Evolutionary conservation across 1,139 yeast species (phyloP).

Genomic region (Kodamaea sp.): DNA sequence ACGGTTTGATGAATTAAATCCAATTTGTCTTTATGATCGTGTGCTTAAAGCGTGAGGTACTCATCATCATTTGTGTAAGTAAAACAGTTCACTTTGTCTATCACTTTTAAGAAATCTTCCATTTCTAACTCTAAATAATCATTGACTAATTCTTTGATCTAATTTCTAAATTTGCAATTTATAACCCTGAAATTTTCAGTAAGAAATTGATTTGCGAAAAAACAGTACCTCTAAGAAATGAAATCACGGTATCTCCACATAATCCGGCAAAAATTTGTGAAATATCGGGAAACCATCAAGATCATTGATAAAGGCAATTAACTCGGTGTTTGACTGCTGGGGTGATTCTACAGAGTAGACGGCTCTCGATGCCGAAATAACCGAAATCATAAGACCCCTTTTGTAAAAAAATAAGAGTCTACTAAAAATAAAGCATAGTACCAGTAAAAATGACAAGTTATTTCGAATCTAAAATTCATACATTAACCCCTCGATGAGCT

Average conservation of each 20-base stretch:
- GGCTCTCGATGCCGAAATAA: constrained; percentile 14
- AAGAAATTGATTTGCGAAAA: too few relatives aligned
- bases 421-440: constrained; percentile 30
- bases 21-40: constrained; percentile 43
- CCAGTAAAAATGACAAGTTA: constrained; percentile 49
- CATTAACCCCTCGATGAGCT: constrained; percentile 29
- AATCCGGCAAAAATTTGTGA: too few relatives aligned
- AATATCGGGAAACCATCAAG: constrained; percentile 6
- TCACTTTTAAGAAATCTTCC: constrained; percentile 2
- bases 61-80: constrained; percentile 28
- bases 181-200: too few relatives aligned
- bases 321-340: constrained; percentile 29
- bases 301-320: constrained; percentile 31
- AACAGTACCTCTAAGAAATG: too few relatives aligned
- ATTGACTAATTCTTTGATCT: too few relatives aligned
- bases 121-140: too few relatives aligned
- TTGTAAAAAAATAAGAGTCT: constrained; percentile 40
- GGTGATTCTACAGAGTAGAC: constrained; percentile 11
- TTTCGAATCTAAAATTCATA: constrained; percentile 39
- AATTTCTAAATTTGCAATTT: too few relatives aligned
- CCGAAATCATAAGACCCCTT: constrained; percentile 21
- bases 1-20: constrained; percentile 54
- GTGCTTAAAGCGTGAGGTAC: constrained; percentile 44
- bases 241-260: too few relatives aligned
- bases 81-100: constrained; percentile 50